Evolutionary conservation across 768 basidiomycete species (phyloP), one percentile per base, ranked within the genome.

Genomic region (Hygrophorus russula): DNA sequence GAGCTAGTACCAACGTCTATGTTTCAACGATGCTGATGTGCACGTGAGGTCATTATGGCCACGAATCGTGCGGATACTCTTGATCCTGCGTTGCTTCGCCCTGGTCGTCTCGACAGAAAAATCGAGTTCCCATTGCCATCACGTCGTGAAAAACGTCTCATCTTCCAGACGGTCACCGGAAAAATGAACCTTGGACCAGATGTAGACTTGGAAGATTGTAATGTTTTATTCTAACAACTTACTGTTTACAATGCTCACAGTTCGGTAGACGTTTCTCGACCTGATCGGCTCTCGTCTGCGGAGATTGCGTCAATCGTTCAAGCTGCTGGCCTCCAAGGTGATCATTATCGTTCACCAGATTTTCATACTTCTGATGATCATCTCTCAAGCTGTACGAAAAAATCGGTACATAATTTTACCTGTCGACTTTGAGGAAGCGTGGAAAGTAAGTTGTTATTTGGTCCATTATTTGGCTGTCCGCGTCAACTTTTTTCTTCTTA

Each of bases 151-250:
- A 85, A 93, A 58, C 88, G 96, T 39, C 67, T 99, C 18, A 90
- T 99, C 51, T 99, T 97, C 82, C 96, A 98, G 58, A 97, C 96
- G 8, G 86, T 90, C 38, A 97, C 96, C 4, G 70, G 72, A 54
- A 96, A 96, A 69, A 99, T 99, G 96, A 98, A 94, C 59, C 73
- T 99, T 33, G 83, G 91, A 4, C 90, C 92, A 3, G 96, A 99
- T 58, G 96, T 99, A 2, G 96, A 99, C 61, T 66, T 99, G 40
- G 96, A 99, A 67, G 96, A 99, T 56, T 98, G 94, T 96, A 52
- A 56, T 87, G 69, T 14, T 41, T n/a, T 15, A 18, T 19, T 36
- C 8, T 24, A 39, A 41, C 43, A 24, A 13, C 33, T 31, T 15
- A 20, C 4, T 11, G n/a, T 37, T 11, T 15, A 24, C 13, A 41